Evolutionary conservation across 192 early-diverging fungal genomes (phyloP).

Genomic region (Fimicolochytrium jonesii): DNA sequence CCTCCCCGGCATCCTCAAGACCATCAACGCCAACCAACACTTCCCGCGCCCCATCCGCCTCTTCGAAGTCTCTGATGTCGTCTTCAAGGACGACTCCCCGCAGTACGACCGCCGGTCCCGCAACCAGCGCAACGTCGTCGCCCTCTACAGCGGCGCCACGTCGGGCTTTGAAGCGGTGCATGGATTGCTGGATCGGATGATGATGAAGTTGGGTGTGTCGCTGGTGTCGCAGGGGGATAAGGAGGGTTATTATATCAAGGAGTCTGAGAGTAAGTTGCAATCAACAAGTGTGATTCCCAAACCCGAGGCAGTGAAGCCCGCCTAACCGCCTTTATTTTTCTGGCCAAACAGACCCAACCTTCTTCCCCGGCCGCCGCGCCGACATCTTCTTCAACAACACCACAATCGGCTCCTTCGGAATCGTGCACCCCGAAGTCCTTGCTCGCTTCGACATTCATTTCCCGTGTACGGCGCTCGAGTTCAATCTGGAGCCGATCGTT

Average conservation of each 20-base stretch:
- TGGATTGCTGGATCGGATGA: constrained; percentile 85
- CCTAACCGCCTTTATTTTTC: no score
- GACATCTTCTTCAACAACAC: constrained; percentile 68
- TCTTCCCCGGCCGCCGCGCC: constrained; percentile 87
- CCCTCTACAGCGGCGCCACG: constrained; percentile 75
- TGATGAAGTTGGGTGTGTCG: constrained; percentile 70
- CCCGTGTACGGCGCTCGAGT: constrained; percentile 86
- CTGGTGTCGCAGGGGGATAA: constrained; percentile 46
- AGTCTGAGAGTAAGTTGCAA: constrained; percentile 71
- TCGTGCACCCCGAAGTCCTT: constrained; percentile 88
- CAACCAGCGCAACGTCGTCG: constrained; percentile 86
- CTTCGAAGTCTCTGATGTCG: constrained; percentile 95
- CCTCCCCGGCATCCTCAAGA: constrained; percentile 92
- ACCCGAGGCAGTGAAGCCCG: no score
- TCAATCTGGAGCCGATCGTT: constrained; percentile 94
- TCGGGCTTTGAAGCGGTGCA: constrained; percentile 88
- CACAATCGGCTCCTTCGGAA: constrained; percentile 81
- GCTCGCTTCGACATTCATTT: constrained; percentile 77
- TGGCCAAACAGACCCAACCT: constrained; percentile 75
- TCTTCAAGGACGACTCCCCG: constrained; percentile 74
- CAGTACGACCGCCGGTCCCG: constrained; percentile 69
- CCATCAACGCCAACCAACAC: constrained; percentile 82
- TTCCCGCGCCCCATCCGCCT: constrained; percentile 81
- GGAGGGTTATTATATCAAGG: constrained; percentile 75
- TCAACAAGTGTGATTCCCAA: no score